Evolutionary conservation across 495 filamentous ascomycete genomes (phyloP).

Genomic region (Penicillium bialowiezense): DNA sequence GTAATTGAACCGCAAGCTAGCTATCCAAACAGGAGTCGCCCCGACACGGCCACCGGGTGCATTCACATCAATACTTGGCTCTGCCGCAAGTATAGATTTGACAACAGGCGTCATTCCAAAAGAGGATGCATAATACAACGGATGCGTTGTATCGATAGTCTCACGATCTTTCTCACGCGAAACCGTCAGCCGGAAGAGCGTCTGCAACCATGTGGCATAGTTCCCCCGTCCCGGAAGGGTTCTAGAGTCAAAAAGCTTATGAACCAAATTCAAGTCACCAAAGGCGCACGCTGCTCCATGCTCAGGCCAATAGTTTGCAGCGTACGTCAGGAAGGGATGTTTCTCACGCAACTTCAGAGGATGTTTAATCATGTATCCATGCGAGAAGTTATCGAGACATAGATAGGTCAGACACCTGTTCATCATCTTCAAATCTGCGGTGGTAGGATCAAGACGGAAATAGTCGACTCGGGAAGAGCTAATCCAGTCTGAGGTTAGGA

Average conservation of each 20-base stretch:
- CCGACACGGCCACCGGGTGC: conserved; percentile 20
- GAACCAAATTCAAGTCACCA: conserved; percentile 1
- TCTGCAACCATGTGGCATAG: conserved; percentile 20
- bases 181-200: not conserved
- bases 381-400: conserved; percentile 19
- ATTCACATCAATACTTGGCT: conserved; percentile 18
- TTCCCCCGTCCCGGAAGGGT: conserved; percentile 15
- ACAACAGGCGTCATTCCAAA: conserved; percentile 22
- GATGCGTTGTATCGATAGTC: conserved; percentile 18
- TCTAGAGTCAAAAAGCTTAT: conserved; percentile 14
- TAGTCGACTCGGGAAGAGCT: conserved; percentile 13
- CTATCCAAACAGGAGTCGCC: conserved; percentile 20
- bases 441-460: conserved; percentile 14
- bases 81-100: conserved; percentile 15
- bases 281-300: conserved; percentile 9
- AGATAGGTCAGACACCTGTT: conserved; percentile 19
- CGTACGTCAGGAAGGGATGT: conserved; percentile 13
- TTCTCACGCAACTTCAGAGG: not conserved
- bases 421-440: conserved; percentile 15
- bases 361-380: conserved; percentile 6
- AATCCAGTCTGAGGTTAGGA: conserved; percentile 23
- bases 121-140: conserved; percentile 24
- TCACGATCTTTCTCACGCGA: not conserved
- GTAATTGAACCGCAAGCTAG: conserved; percentile 15
- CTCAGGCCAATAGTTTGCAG: conserved; percentile 14